Percentiles rank a stretch among this genome's conserved stretches.
phyloP scores from a whole-genome alignment of 202 grass and related monocot genomes.

The Zizania palustris region DNA sequence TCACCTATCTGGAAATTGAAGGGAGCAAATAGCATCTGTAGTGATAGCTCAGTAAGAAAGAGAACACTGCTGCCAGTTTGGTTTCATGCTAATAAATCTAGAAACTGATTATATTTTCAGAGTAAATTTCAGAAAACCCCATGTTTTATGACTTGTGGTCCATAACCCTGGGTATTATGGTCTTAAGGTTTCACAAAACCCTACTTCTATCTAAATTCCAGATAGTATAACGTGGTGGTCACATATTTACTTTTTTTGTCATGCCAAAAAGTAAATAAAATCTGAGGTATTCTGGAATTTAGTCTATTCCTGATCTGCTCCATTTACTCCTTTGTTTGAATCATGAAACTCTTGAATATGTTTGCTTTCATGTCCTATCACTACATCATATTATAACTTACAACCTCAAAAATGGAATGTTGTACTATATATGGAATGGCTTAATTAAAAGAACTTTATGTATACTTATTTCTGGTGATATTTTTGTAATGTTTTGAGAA shows the following conservation, averaged over 20 bases:
- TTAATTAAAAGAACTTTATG: background rate
- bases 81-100: background rate
- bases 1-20: constrained; percentile 8
- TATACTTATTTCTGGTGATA: background rate
- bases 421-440: constrained; percentile 2
- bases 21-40: constrained; percentile 26
- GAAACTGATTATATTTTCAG: constrained; percentile 1
- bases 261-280: too few relatives aligned
- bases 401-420: background rate
- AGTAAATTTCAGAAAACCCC: too few relatives aligned
- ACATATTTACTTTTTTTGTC: too few relatives aligned
- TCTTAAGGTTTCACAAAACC: too few relatives aligned
- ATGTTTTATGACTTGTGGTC: too few relatives aligned
- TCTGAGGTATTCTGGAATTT: too few relatives aligned
- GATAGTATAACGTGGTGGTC: too few relatives aligned
- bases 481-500: background rate
- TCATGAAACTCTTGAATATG: background rate
- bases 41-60: constrained; percentile 12
- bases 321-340: background rate
- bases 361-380: background rate
- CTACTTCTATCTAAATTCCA: too few relatives aligned
- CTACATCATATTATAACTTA: background rate
- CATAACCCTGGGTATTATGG: too few relatives aligned
- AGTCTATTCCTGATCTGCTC: background rate
- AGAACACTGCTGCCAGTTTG: background rate